Conservation (phyloP, 306 rosid genomes). For the Trifolium fragiferum region DNA sequence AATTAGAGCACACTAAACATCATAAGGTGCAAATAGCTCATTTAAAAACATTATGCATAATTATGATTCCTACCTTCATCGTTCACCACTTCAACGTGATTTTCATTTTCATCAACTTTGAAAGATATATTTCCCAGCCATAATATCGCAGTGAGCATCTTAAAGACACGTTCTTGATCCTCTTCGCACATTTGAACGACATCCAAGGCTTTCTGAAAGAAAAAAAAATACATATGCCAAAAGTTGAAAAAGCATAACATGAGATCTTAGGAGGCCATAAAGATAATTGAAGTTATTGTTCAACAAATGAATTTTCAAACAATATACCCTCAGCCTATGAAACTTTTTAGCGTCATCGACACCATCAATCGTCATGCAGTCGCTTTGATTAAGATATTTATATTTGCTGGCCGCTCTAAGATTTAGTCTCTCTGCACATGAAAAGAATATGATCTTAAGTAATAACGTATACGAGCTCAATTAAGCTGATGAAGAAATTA, state of each 20-base stretch:
- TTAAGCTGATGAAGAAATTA: constrained; percentile 29
- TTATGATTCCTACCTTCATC: constrained; percentile 73
- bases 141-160: constrained; percentile 73
- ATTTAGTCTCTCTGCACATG: constrained; percentile 71
- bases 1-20: constrained; percentile 12
- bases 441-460: constrained; percentile 35
- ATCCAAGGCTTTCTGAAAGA: constrained; percentile 75
- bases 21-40: constrained; percentile 18
- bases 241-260: constrained; percentile 8
- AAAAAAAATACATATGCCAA: constrained; percentile 24
- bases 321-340: constrained; percentile 65
- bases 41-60: constrained; percentile 26
- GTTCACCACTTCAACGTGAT: constrained; percentile 73
- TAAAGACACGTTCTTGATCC: constrained; percentile 77
- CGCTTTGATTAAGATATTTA: constrained; percentile 91
- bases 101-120: constrained; percentile 62
- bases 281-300: constrained; percentile 27
- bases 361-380: constrained; percentile 73
- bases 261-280: constrained; percentile 27
- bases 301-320: constrained; percentile 40
- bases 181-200: constrained; percentile 62
- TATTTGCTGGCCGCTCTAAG: constrained; percentile 74
- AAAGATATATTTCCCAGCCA: constrained; percentile 98
- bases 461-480: constrained; percentile 9
- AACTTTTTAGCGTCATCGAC: constrained; percentile 72